A percentile compares a stretch with the other conserved stretches of the same genome.
Evolutionary conservation across 2,329 filamentous ascomycete genomes (phyloP).

Genomic region (Fusarium papillatum): DNA sequence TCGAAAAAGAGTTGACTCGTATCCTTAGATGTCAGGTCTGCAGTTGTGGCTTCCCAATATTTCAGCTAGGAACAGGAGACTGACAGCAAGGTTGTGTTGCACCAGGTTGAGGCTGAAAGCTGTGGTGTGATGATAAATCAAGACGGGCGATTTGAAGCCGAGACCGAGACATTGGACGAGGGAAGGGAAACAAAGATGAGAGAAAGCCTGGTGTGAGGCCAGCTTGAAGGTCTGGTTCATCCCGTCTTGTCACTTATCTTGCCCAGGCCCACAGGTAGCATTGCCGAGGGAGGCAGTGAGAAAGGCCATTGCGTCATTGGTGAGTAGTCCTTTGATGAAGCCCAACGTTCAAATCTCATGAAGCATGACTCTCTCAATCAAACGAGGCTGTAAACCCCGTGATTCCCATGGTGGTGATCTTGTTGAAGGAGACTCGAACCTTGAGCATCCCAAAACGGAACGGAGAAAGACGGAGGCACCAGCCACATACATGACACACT

Average conservation of each 20-base stretch:
- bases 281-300: background rate
- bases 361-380: background rate
- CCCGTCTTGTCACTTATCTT: background rate
- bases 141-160: background rate
- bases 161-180: background rate
- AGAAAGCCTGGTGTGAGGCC: background rate
- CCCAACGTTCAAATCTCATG: background rate
- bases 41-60: constrained; percentile 5
- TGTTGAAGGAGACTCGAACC: background rate
- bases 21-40: background rate
- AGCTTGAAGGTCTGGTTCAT: background rate
- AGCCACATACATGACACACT: constrained; percentile 11
- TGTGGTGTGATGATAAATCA: background rate
- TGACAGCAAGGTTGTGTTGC: background rate
- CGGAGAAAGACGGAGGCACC: background rate
- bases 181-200: background rate
- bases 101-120: background rate
- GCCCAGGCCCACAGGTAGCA: background rate
- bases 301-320: background rate
- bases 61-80: background rate
- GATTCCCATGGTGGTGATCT: background rate
- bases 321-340: background rate
- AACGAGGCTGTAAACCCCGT: background rate
- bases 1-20: background rate
- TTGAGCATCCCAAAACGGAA: background rate